Base-by-base conservation (phyloP, 768 basidiomycete species). In the Megacollybia marginata region DNA sequence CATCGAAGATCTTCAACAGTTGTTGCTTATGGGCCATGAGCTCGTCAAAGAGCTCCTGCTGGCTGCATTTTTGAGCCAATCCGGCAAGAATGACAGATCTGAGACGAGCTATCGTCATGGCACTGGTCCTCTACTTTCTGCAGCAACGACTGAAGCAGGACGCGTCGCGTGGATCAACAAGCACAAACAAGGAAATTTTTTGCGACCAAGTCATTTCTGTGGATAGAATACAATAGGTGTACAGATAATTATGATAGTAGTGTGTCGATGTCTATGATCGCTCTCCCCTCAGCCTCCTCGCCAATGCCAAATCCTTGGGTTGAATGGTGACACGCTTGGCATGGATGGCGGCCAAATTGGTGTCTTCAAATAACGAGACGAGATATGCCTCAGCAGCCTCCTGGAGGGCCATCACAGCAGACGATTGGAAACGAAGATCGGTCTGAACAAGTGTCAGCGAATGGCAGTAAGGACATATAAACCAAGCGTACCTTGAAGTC, bases 21-120 rank as follows among this genome's bases (percentile, higher is more conserved):
- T 74, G 74, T 15, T 76, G 64, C 65, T 78, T 83, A 69, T 85
- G 77, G 42, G 78, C 62, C 71, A 86, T 78, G 55, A 90, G 68
- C 62, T 83, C 74, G 64, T 88, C 82, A 53, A 89, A 88, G 52
- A 89, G 74, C 55, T 83, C 83, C 55, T 86, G 86, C 60, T 87
- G 87, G 40, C 71, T 72, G 65, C 78, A 67, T 19, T 65, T 64
- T 56, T 13, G 71, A 74, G 32, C 69, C 70, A 4, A 18, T 13
- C 4, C 38, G 2, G 3, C 18, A 13, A 40, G 38, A 15, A 40
- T 40, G 8, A 40, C 38, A 40, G 38, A 40, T 15, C 38, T 13
- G 18, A 40, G 38, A 18, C 38, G 38, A 18, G 38, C 8, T 18
- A 40, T 40, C 8, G 38, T 40, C 13, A 18, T 15, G 38, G 38